A percentile compares a stretch with the other conserved stretches of the same genome.
phyloP scores from a whole-genome alignment of 495 filamentous ascomycete species.

The Penicillium steckii region DNA sequence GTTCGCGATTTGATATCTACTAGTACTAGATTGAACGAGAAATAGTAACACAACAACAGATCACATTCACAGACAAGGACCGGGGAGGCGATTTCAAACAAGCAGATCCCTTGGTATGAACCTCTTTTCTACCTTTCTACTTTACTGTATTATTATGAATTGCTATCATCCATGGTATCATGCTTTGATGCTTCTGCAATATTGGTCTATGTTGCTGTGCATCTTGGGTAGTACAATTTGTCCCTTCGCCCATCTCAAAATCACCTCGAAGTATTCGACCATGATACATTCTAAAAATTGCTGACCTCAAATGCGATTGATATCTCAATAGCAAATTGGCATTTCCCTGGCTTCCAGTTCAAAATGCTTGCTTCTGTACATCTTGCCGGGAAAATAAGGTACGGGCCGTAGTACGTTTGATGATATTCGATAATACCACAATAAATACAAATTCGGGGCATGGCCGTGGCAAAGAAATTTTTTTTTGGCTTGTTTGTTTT shows the following conservation, averaged over 20 bases:
- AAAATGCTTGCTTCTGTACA: too few relatives aligned
- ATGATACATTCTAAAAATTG: too few relatives aligned
- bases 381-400: not conserved
- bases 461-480: too few relatives aligned
- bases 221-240: conserved; percentile 21
- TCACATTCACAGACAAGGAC: not conserved
- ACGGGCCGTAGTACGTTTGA: not conserved
- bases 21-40: not conserved
- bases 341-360: too few relatives aligned
- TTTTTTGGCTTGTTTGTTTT: not conserved
- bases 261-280: conserved; percentile 21
- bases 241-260: conserved; percentile 13
- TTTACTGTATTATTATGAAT: not conserved
- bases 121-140: not conserved
- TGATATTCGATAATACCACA: too few relatives aligned
- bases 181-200: conserved; percentile 9
- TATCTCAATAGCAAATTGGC: too few relatives aligned
- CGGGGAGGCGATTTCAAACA: not conserved
- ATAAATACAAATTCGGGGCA: too few relatives aligned
- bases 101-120: not conserved
- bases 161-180: not conserved
- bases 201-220: not conserved
- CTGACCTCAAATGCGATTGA: too few relatives aligned
- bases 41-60: conserved; percentile 1
- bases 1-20: not conserved